phyloP scores from a whole-genome alignment of 768 basidiomycete species.

The Boletales sp. region DNA sequence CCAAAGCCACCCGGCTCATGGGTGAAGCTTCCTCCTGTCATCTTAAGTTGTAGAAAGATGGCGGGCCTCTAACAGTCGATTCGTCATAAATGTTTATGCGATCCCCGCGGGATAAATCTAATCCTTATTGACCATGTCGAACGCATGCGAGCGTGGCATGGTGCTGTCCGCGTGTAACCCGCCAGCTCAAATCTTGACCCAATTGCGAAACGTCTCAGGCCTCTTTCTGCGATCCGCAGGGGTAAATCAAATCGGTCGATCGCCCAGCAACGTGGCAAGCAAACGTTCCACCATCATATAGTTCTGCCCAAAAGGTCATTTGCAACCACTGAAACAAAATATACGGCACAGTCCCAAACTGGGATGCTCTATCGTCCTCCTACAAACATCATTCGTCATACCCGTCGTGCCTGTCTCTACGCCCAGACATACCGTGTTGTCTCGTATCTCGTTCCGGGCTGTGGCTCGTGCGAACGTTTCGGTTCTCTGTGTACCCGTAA shows the following conservation, averaged over 20 bases:
- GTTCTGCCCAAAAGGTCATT: not conserved
- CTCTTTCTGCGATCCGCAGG: conserved; percentile 1
- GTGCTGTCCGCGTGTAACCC: not conserved
- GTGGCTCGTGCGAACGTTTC: conserved; percentile 10
- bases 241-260: not conserved
- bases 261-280: not conserved
- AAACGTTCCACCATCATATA: not conserved
- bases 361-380: no score
- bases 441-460: conserved; percentile 17
- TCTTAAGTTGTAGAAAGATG: no score
- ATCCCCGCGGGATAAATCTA: no score
- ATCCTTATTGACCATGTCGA: no score
- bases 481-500: conserved; percentile 3
- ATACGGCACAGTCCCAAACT: no score
- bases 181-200: not conserved
- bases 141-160: no score
- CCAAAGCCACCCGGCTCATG: not conserved
- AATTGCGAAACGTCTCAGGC: not conserved
- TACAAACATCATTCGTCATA: conserved; percentile 2
- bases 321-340: not conserved
- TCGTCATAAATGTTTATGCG: no score
- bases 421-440: not conserved
- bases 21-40: no score
- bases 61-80: no score
- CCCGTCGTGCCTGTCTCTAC: conserved; percentile 3